These are phyloP conservation scores for Darksidea phi DNA, from an alignment of 495 filamentous ascomycete genomes.

Conservation along the genomic window DNA sequence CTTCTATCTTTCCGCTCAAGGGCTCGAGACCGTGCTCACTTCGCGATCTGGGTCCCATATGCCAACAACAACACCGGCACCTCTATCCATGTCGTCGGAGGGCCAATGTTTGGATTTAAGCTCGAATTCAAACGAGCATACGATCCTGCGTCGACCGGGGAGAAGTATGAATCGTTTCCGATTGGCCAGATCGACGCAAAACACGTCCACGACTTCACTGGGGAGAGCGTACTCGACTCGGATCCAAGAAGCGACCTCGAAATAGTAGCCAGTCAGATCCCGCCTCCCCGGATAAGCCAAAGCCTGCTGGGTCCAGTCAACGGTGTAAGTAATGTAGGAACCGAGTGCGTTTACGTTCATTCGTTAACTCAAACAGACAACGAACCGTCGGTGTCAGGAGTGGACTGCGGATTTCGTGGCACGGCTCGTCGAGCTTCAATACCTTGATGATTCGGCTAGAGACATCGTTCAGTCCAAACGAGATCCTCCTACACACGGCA, in stretches of 20 bases:
- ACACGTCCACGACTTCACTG: not conserved
- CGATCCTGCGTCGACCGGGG: not conserved
- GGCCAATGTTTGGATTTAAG: too few species aligned
- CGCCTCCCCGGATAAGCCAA: not conserved
- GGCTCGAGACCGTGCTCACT: constrained; percentile 13
- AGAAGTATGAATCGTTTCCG: not conserved
- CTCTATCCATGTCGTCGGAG: constrained; percentile 1
- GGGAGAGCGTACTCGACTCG: too few species aligned
- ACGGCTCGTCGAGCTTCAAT: not conserved
- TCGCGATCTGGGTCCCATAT: not conserved
- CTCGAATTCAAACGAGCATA: constrained; percentile 13
- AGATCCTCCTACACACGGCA: not conserved
- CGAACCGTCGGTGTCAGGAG: constrained; percentile 8
- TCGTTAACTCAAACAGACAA: not conserved
- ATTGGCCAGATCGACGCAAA: constrained; percentile 4
- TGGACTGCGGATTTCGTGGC: constrained; percentile 1
- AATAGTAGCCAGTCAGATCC: not conserved
- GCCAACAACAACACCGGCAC: not conserved
- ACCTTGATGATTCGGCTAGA: not conserved
- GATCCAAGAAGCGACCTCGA: not conserved
- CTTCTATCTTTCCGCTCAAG: too few species aligned
- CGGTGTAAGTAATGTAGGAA: not conserved
- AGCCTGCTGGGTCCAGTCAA: not conserved
- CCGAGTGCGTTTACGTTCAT: not conserved
- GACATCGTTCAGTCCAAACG: not conserved